Evolutionary conservation across 2,329 filamentous ascomycete species (phyloP).

Genomic region (Raffaelea ambrosiae): DNA sequence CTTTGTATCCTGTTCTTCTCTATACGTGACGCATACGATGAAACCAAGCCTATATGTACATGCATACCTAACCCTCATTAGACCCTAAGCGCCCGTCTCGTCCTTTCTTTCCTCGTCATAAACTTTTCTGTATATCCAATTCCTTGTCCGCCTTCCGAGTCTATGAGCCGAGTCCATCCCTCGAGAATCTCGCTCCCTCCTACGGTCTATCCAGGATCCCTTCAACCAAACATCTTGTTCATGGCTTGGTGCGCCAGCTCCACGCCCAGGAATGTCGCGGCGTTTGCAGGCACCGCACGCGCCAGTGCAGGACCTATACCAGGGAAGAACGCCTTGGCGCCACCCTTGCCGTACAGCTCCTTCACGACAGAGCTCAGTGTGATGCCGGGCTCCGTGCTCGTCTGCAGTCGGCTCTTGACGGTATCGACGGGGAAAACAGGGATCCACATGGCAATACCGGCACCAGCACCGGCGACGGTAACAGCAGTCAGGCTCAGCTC

Average conservation of each 20-base stretch:
- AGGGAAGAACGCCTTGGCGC: constrained; percentile 90
- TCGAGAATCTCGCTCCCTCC: too few relatives aligned
- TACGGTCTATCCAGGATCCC: too few relatives aligned
- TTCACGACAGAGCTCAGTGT: constrained; percentile 72
- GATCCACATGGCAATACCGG: constrained; percentile 98
- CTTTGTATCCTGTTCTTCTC: too few relatives aligned
- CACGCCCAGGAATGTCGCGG: constrained; percentile 84
- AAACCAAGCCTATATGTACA: too few relatives aligned
- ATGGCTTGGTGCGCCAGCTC: constrained; percentile 78
- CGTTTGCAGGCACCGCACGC: constrained; percentile 90
- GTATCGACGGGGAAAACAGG: constrained; percentile 97
- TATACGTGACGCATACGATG: too few relatives aligned
- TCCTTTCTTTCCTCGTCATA: too few relatives aligned
- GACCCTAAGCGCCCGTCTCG: too few relatives aligned
- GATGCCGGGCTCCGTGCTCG: constrained; percentile 68
- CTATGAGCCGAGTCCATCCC: too few relatives aligned
- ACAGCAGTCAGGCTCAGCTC: constrained; percentile 75
- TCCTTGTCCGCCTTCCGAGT: too few relatives aligned
- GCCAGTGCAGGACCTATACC: constrained; percentile 89
- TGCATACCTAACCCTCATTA: too few relatives aligned
- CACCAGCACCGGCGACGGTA: constrained; percentile 77
- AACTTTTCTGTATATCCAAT: too few relatives aligned
- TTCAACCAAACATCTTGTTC: constrained; percentile 58
- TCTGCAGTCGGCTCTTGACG: constrained; percentile 89
- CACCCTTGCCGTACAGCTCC: constrained; percentile 75